Percentiles rank a stretch among this genome's conserved stretches.
These are phyloP conservation scores for Sporothrix euskadiensis DNA, from an alignment of 2,329 filamentous ascomycete species.

Conservation along the genomic window DNA sequence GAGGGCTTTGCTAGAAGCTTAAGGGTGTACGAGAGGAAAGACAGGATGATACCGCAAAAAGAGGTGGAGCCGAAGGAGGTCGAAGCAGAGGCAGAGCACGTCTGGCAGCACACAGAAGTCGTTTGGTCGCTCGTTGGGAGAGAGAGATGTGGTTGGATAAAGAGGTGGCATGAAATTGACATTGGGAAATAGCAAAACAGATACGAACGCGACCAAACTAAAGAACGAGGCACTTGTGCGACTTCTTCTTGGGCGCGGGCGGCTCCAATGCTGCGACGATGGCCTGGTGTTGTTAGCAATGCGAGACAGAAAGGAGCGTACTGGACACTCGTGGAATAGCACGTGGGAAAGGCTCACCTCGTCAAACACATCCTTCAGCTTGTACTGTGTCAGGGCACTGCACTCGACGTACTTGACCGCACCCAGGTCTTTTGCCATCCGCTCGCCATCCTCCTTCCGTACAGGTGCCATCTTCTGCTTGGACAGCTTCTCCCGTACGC, in stretches of 20 bases:
- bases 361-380: conserved; percentile 98
- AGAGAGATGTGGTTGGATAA: neutral
- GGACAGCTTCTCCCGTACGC: conserved; percentile 83
- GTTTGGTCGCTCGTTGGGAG: neutral
- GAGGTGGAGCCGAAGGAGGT: neutral
- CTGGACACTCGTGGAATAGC: neutral
- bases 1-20: conserved; percentile 30
- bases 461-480: conserved; percentile 98
- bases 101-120: neutral
- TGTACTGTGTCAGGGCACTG: conserved; percentile 96
- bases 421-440: conserved; percentile 95
- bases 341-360: conserved; percentile 63
- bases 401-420: conserved; percentile 99
- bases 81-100: neutral
- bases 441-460: conserved; percentile 86
- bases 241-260: conserved; percentile 75
- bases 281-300: conserved; percentile 56
- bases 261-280: conserved; percentile 95
- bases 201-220: conserved; percentile 40
- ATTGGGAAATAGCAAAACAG: conserved; percentile 2
- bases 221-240: conserved; percentile 68
- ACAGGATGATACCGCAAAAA: neutral
- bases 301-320: neutral
- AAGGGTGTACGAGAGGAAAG: conserved; percentile 24
- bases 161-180: neutral